Evolutionary conservation across 2,329 filamentous ascomycete species (phyloP), one percentile per base, ranked within the genome.

Genomic region (Pseudogymnoascus pannorum): DNA sequence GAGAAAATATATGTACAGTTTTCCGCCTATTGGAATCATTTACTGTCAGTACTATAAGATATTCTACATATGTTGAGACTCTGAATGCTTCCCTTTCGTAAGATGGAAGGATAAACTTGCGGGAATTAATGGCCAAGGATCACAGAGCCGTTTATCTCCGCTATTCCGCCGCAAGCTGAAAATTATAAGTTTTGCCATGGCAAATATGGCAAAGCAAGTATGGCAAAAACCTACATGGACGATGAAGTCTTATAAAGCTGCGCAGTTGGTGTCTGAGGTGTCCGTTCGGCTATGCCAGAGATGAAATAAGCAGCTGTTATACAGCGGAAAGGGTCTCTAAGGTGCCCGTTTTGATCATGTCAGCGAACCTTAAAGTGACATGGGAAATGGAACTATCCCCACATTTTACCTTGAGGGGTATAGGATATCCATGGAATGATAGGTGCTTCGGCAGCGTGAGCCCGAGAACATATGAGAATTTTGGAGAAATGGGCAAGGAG

Each of bases 321-420:
- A 40, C 36, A 3, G 20, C 42, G 42, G 5, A 14, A 48, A 24
- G 14, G 42, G 42, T 26, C 6, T 48, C 42, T 48, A 48, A 48
- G 42, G 42, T 48, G 42, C 9, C 42, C 42, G 42, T 48, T 48
- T 5, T 48, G 42, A 12, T 48, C 42, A 48, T 26, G 40, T 48
- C 42, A 48, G 42, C 42, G 22, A 48, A 48, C 42, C 42, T 48
- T 48, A 48, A 48, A 5, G 42, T n/a, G 42, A 48, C 42, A 48
- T 48, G 42, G 42, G 42, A 48, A 48, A 48, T 48, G 4, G 20
- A 6, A 48, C 7, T 9, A 16, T 26, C 22, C 14, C 42, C 42
- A 48, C 42, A 5, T 48, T 26, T 48, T 8, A 29, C 42, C 40
- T 44, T 44, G 40, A 44, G 20, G 40, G 40, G 12, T 44, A 24